A percentile compares a stretch with the other conserved stretches of the same genome.
These are phyloP conservation scores for Odontarrhena argentea DNA, from an alignment of 345 rosid species.

Conservation along the genomic window DNA sequence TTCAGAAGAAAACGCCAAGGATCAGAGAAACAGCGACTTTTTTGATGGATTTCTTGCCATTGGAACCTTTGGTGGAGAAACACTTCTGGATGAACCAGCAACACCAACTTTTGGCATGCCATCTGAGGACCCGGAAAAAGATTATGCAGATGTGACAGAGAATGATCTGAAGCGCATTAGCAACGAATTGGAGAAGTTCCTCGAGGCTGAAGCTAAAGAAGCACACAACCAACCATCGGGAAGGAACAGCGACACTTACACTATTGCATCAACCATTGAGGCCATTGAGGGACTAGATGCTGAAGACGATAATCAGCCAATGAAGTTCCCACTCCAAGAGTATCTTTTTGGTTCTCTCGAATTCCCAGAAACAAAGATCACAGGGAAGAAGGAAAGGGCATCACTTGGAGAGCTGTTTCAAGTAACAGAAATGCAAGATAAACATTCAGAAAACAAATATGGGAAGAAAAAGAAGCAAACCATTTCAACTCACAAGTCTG, in stretches of 20 bases:
- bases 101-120: slow-evolving; percentile 72
- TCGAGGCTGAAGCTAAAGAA: slow-evolving; percentile 80
- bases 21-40: slow-evolving; percentile 53
- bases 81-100: slow-evolving; percentile 52
- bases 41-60: slow-evolving; percentile 86
- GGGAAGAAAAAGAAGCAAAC: slow-evolving; percentile 50
- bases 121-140: slow-evolving; percentile 48
- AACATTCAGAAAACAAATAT: slow-evolving; percentile 38
- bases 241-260: slow-evolving; percentile 69
- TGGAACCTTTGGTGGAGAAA: slow-evolving; percentile 82
- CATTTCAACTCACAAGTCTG: slow-evolving; percentile 53
- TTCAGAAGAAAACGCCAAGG: slow-evolving; percentile 39
- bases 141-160: slow-evolving; percentile 55
- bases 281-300: slow-evolving; percentile 47
- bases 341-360: slow-evolving; percentile 76
- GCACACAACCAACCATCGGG: slow-evolving; percentile 59
- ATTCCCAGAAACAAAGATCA: slow-evolving; percentile 53
- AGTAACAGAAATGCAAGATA: slow-evolving; percentile 55
- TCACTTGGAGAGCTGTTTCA: slow-evolving; percentile 77
- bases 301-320: slow-evolving; percentile 51
- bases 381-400: slow-evolving; percentile 59
- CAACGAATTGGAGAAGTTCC: slow-evolving; percentile 69
- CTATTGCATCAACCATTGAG: slow-evolving; percentile 55
- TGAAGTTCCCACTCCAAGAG: slow-evolving; percentile 73
- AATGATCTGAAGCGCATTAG: slow-evolving; percentile 66